A percentile compares a stretch with the other conserved stretches of the same genome.
These are phyloP conservation scores for Gossypium ekmanianum DNA, from an alignment of 345 rosid genomes.

Conservation along the genomic window DNA sequence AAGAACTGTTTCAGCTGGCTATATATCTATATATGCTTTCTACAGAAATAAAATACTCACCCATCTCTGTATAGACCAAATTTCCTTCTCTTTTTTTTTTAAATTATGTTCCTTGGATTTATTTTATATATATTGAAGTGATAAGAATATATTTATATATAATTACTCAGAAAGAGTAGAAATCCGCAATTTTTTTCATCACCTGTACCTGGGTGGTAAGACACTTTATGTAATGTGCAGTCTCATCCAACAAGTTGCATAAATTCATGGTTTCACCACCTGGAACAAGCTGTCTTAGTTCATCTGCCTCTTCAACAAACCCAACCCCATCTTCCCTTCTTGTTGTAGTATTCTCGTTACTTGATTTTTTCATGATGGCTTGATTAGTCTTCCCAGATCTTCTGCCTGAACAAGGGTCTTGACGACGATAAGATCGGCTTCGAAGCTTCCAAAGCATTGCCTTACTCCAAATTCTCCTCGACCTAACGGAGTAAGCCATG, in stretches of 20 bases:
- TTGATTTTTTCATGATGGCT: conserved; percentile 7
- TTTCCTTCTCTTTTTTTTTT: not conserved
- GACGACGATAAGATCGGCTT: not conserved
- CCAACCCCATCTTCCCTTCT: conserved; percentile 5
- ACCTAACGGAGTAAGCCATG: conserved; percentile 46
- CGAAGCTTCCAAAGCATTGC: conserved; percentile 37
- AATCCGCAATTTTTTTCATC: conserved; percentile 45
- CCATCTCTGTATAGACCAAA: conserved; percentile 1
- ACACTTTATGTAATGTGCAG: conserved; percentile 53
- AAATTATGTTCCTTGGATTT: not conserved
- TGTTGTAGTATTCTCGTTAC: not conserved
- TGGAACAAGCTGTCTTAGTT: conserved; percentile 52
- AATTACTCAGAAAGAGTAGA: conserved; percentile 29
- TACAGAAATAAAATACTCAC: conserved; percentile 8
- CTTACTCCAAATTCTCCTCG: conserved; percentile 50
- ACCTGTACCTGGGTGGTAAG: conserved; percentile 59
- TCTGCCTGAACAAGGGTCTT: not conserved
- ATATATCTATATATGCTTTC: not conserved
- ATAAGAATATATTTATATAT: not conserved
- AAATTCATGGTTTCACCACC: conserved; percentile 53
- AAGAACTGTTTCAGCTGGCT: conserved; percentile 3
- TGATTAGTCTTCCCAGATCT: not conserved
- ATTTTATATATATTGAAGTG: not conserved
- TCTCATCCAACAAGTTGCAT: conserved; percentile 45
- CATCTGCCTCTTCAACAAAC: conserved; percentile 9